Base-by-base conservation (phyloP, 2,329 filamentous ascomycete species). In the Annulohypoxylon truncatum region DNA sequence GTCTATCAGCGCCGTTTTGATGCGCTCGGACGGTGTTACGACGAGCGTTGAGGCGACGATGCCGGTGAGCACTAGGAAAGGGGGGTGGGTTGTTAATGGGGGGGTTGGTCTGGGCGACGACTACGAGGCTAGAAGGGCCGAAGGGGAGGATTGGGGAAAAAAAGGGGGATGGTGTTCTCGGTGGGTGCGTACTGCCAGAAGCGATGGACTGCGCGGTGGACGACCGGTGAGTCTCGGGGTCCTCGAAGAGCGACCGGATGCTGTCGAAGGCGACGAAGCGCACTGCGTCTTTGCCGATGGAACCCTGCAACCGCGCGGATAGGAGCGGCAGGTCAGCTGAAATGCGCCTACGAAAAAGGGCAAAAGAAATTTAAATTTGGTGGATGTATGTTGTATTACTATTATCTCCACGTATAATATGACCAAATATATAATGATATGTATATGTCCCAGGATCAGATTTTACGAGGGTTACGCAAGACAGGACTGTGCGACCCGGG, bases 1-100 rank as follows among this genome's bases (percentile, higher is more conserved):
- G 73, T 90, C 87, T 64, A 90, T 90, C 10, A 89, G 76, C 1
- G 86, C 87, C 0, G 88, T 90, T 74, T 90, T 90, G 76, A 90
- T 85, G 42, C 88, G 82, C 74, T 90, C 88, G 0, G 85, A 87
- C 0, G 88, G 88, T 13, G 88, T 90, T 2, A 90, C 87, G 35
- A 86, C 83, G 15, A 84, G 79, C 0, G 87, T 82, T 12, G 82
- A 85, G 22, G 88, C 85, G 0, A 87, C 82, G 0, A 88, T 82
- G 2, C 87, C 87, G 0, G 85, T 83, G 0, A 81, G 77, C 85
- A 90, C 28, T 51, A n/a, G n/a, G n/a, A n/a, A n/a, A n/a, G n/a
- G n/a, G n/a, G 29, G 9, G 15, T n/a, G n/a, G 47, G 8, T 24
- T 15, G 42, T 51, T 51, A 35, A 29, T 51, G 15, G 42, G 6